Evolutionary conservation across 306 rosid species (phyloP), one percentile per base, ranked within the genome.

Genomic region (Citrullus mucosospermus): DNA sequence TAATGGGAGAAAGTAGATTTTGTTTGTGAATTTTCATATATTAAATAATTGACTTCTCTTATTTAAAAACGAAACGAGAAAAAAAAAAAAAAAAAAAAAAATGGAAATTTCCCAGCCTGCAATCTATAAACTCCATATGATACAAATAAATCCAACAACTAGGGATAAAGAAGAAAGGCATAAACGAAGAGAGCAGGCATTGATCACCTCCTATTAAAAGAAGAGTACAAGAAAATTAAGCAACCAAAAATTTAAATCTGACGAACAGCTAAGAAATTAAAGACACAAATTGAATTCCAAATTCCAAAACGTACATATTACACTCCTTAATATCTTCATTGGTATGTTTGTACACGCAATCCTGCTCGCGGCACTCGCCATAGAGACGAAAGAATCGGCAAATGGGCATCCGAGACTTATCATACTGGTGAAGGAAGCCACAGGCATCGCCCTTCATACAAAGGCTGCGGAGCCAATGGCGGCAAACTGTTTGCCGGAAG

Each of bases 391-490:
- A 95, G 81, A 92, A 95, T 7, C 99, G 88, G 82, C 99, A 95
- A 50, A 95, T 92, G 10, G 99, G 99, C 99, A 95, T 95, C 62
- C 99, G 85, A 54, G 97, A 87, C 87, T 95, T 95, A 86, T 95
- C 99, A 76, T 95, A 95, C 80, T 95, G 99, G 38, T 95, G 98
- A 73, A 95, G 86, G 83, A 95, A 95, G 63, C 99, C 99, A 79
- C 99, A 95, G 55, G 99, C 97, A 17, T 95, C 99, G 10, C 99
- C 99, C 79, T 95, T 95, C 99, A 95, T 95, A 65, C 99, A 95
- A 18, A 95, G 83, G 60, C 98, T 89, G 3, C 98, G 90, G 1
- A 95, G 92, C 99, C 99, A 95, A 87, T 95, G 99, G 43, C 99
- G 88, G 80, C 99, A 95, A 67, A 95, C 99, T 61, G 99, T 95